Evolutionary conservation across 352 stramenopile genomes (phyloP).

Genomic region (Peronospora tabacina): DNA sequence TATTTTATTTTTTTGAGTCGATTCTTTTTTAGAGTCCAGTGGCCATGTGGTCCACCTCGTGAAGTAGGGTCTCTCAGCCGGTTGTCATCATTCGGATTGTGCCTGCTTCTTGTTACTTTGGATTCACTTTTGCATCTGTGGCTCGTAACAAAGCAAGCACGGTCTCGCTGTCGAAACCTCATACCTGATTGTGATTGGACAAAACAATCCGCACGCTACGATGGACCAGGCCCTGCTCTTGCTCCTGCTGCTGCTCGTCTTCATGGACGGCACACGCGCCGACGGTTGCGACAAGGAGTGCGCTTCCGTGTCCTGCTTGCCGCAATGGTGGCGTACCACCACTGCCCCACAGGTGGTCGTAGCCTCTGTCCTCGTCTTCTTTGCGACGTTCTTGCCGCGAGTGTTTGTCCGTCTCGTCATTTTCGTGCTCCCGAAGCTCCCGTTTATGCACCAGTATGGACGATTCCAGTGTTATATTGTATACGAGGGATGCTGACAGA

Average conservation of each 20-base stretch:
- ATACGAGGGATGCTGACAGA: not conserved
- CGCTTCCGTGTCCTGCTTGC: constrained; percentile 40
- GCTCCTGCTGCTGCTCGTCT: constrained; percentile 12
- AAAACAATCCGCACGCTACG: not conserved
- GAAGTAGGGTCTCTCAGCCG: too few species aligned
- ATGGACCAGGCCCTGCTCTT: constrained; percentile 6
- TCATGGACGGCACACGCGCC: constrained; percentile 3
- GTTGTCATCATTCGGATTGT: too few species aligned
- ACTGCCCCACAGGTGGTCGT: constrained; percentile 39
- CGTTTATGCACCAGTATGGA: constrained; percentile 73
- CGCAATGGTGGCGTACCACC: constrained; percentile 46
- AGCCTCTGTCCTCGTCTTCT: constrained; percentile 76
- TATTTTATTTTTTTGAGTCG: not conserved
- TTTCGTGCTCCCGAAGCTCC: constrained; percentile 81
- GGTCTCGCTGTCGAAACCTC: too few species aligned
- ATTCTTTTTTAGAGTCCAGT: too few species aligned
- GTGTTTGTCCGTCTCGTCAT: constrained; percentile 80
- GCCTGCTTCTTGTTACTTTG: too few species aligned
- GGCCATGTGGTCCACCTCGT: too few species aligned
- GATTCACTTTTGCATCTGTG: too few species aligned
- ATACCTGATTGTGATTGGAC: not conserved
- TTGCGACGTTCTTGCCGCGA: constrained; percentile 79
- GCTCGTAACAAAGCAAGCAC: too few species aligned
- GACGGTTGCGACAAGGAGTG: constrained; percentile 31
- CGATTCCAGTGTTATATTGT: too few species aligned